A percentile compares a stretch with the other conserved stretches of the same genome.
These are phyloP conservation scores for Fusarium pseudonygamai DNA, from an alignment of 2,329 filamentous ascomycete genomes.

Conservation along the genomic window DNA sequence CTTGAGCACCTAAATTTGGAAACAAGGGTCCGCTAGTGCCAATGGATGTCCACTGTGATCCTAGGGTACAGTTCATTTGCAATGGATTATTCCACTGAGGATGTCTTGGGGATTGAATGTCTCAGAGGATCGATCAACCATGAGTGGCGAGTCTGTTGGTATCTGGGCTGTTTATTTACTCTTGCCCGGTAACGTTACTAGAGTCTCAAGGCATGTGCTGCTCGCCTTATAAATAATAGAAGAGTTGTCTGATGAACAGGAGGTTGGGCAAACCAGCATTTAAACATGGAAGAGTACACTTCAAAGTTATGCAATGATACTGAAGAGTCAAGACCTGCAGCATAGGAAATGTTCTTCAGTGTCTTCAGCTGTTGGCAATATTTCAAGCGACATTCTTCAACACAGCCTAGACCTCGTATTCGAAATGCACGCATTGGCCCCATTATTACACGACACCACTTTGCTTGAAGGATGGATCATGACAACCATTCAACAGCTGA, in stretches of 20 bases:
- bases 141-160: neutral
- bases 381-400: neutral
- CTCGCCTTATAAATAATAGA: neutral
- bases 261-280: neutral
- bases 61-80: constrained; percentile 4
- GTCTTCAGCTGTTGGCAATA: neutral
- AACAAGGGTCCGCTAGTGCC: constrained; percentile 15
- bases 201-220: neutral
- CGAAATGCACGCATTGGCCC: neutral
- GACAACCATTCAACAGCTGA: constrained; percentile 8
- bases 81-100: neutral
- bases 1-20: constrained; percentile 25
- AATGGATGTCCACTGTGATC: constrained; percentile 4
- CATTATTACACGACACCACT: constrained; percentile 1
- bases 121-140: neutral
- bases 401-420: constrained; percentile 19
- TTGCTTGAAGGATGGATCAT: neutral
- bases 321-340: neutral
- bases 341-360: neutral
- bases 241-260: neutral
- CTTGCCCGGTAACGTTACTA: neutral
- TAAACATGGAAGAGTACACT: neutral
- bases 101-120: neutral
- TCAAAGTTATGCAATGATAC: neutral
- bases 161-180: neutral